Evolutionary conservation across 805 yeast genomes (phyloP), one percentile per base, ranked within the genome.

Genomic region (Ogataea nonfermentans): DNA sequence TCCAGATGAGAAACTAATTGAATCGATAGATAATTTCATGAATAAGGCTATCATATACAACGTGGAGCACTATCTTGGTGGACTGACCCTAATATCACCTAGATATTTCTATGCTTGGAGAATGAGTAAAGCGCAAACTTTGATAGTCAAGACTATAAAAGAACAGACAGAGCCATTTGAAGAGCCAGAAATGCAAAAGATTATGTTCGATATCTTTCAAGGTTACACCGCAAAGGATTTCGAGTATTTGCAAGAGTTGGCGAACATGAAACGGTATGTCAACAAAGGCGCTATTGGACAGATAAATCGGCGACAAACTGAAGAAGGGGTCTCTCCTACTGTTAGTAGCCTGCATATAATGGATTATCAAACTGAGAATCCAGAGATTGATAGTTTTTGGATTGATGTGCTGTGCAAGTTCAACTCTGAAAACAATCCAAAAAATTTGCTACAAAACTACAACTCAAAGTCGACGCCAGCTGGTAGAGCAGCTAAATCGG

Each of bases 61-160:
- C 40, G 66, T 70, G 68, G 67, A 65, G 24, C 52, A 57, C 12
- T 76, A 74, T 47, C 61, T 51, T 44, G 55, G 43, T 33, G 72
- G 61, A 49, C 68, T 42, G 58, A 68, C 62, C 13, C 66, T 67
- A 27, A 59, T 83, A 24, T 76, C 85, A 14, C 67, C 63, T 17
- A 69, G 78, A 46, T 82, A 80, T 53, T 78, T 77, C 42, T 80
- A 79, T 53, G 84, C 88, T 2, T 79, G 81, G 79, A 73, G 84
- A 59, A 70, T 82, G 55, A 68, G 76, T 25, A 81, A 79, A 50
- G 81, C 84, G 0, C 76, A 74, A 36, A 57, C 57, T 5, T 69
- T 64, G 31, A 50, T 78, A 14, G 47, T 70, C 9, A 62, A 59
- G 16, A 37, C 71, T 4, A 41, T 76, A 9, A 56, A 51, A 22